These are phyloP conservation scores for Candida succiphila DNA, from an alignment of 805 yeast species.

Conservation along the genomic window DNA sequence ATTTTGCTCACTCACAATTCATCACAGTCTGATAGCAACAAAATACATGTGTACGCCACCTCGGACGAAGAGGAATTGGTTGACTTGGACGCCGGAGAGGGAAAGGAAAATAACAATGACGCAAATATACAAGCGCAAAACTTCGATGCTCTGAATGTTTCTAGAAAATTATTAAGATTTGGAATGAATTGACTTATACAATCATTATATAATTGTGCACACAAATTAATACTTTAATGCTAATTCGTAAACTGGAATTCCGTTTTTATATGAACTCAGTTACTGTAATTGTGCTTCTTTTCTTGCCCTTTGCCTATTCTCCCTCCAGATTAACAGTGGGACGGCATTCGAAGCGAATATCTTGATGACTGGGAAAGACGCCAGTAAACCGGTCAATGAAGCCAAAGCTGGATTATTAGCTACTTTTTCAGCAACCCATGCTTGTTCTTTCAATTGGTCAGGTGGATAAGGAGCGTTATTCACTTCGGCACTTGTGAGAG, in stretches of 20 bases:
- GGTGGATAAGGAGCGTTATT: background rate
- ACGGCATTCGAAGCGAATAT: slow-evolving; percentile 52
- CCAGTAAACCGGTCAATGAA: slow-evolving; percentile 46
- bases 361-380: slow-evolving; percentile 49
- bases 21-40: too few species aligned
- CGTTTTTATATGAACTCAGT: too few species aligned
- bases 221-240: too few species aligned
- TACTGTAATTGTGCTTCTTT: slow-evolving; percentile 4
- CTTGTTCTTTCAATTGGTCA: slow-evolving; percentile 31
- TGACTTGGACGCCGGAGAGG: slow-evolving; percentile 1
- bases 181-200: too few species aligned
- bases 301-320: slow-evolving; percentile 23
- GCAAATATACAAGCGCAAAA: background rate
- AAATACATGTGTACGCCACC: slow-evolving; percentile 5
- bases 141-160: background rate
- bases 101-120: background rate
- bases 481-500: background rate
- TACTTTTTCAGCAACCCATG: slow-evolving; percentile 38
- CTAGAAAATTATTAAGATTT: background rate
- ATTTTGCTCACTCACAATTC: too few species aligned
- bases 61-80: slow-evolving; percentile 3
- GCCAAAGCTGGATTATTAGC: slow-evolving; percentile 46
- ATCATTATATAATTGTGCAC: too few species aligned
- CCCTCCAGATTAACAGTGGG: slow-evolving; percentile 42
- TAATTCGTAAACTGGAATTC: too few species aligned